Conservation (phyloP, 108 stramenopile species). For the Epithemia pelagica region DNA sequence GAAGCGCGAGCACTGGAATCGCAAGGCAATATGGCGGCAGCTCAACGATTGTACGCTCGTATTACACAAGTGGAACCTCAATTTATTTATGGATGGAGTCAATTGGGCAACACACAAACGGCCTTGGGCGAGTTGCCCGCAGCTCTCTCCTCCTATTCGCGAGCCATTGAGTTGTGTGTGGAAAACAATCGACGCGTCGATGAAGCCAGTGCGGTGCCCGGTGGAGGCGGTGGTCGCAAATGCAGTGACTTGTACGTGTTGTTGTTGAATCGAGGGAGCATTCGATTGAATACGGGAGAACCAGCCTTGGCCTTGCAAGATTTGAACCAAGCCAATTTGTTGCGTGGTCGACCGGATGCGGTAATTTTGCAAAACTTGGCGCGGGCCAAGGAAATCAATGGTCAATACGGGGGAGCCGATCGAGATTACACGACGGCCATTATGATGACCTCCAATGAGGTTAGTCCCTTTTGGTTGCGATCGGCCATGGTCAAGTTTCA, state of each 20-base stretch:
- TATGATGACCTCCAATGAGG: slow-evolving; percentile 81
- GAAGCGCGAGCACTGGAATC: slow-evolving; percentile 69
- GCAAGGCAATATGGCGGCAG: slow-evolving; percentile 69
- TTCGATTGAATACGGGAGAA: slow-evolving; percentile 62
- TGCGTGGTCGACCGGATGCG: slow-evolving; percentile 72
- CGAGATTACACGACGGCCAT: slow-evolving; percentile 63
- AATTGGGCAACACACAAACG: slow-evolving; percentile 72
- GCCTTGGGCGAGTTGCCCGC: slow-evolving; percentile 49
- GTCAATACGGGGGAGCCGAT: slow-evolving; percentile 48
- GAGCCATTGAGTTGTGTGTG: slow-evolving; percentile 56
- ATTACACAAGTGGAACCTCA: slow-evolving; percentile 57
- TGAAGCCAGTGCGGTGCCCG: slow-evolving; percentile 7
- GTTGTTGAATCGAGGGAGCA: slow-evolving; percentile 64
- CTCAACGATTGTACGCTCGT: slow-evolving; percentile 67
- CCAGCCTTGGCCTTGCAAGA: slow-evolving; percentile 61
- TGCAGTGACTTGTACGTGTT: slow-evolving; percentile 73
- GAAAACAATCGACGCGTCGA: slow-evolving; percentile 39
- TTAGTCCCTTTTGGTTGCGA: slow-evolving; percentile 78
- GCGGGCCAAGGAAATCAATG: slow-evolving; percentile 72
- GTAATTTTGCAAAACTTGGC: slow-evolving; percentile 72
- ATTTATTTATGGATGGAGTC: slow-evolving; percentile 79
- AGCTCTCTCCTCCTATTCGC: slow-evolving; percentile 63
- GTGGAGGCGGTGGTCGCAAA: slow-evolving; percentile 37
- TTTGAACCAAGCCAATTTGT: slow-evolving; percentile 35
- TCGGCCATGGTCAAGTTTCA: slow-evolving; percentile 74